Evolutionary conservation across 805 yeast genomes (phyloP).

Genomic region (Suhomyces vadensis): DNA sequence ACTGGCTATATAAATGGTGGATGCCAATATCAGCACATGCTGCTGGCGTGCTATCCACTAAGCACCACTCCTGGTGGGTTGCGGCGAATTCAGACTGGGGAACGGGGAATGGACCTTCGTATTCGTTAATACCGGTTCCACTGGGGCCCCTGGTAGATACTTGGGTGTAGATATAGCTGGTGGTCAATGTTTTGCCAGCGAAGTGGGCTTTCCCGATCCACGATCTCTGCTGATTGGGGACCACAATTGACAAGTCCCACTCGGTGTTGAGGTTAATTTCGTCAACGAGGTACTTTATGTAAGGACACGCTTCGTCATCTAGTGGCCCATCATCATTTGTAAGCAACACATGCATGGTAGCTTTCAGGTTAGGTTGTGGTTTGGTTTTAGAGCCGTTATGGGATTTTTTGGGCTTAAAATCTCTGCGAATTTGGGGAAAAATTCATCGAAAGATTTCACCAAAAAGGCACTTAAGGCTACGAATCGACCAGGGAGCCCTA

Average conservation of each 20-base stretch:
- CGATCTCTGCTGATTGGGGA: constrained; percentile 84
- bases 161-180: constrained; percentile 62
- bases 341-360: constrained; percentile 51
- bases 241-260: constrained; percentile 83
- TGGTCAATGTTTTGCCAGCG: constrained; percentile 66
- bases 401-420: not conserved
- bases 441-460: not conserved
- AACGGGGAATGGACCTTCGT: constrained; percentile 64
- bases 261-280: constrained; percentile 63
- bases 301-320: constrained; percentile 75
- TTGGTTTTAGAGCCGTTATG: not conserved
- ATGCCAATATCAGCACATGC: constrained; percentile 91
- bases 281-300: constrained; percentile 76
- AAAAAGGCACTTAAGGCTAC: not conserved
- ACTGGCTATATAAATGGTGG: constrained; percentile 56
- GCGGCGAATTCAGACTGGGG: constrained; percentile 44
- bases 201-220: constrained; percentile 99
- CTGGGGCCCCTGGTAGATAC: constrained; percentile 41
- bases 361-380: too few relatives aligned
- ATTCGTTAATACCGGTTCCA: constrained; percentile 44
- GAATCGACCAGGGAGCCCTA: not conserved
- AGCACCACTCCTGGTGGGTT: constrained; percentile 74
- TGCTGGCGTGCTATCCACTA: constrained; percentile 94
- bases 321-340: constrained; percentile 98
- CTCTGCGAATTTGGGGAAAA: constrained; percentile 1